Evolutionary conservation across 108 stramenopile genomes (phyloP).

Genomic region (Cyclotella cryptica): DNA sequence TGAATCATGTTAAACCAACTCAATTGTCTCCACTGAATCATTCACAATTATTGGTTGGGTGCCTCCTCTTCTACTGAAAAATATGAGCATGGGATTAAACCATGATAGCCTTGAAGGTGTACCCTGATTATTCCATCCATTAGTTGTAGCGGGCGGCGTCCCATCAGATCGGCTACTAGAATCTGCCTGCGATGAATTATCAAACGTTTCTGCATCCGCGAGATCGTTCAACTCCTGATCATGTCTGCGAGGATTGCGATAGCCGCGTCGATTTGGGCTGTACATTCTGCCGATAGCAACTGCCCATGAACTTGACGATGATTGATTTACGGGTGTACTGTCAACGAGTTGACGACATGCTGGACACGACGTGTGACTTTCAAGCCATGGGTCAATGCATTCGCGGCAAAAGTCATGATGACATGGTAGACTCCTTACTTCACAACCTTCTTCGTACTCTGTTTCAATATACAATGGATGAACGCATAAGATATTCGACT

Average conservation of each 20-base stretch:
- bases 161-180: not conserved
- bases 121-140: conserved; percentile 1
- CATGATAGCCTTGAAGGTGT: not conserved
- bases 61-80: not conserved
- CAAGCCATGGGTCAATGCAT: conserved; percentile 61
- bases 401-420: conserved; percentile 58
- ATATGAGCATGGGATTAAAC: not conserved
- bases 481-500: not conserved
- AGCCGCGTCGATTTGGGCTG: not conserved
- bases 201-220: not conserved
- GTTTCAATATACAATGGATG: not conserved
- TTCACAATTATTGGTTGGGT: not conserved
- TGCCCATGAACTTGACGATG: not conserved
- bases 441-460: conserved; percentile 62
- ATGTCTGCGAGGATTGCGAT: not conserved
- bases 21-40: not conserved
- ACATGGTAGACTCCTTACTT: conserved; percentile 63
- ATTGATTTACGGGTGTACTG: not conserved
- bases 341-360: conserved; percentile 33
- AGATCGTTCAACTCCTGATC: not conserved
- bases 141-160: not conserved
- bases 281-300: not conserved
- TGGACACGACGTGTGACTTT: conserved; percentile 39
- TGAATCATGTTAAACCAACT: conserved; percentile 3
- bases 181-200: not conserved